Percentiles rank a stretch among this genome's conserved stretches.
phyloP scores from a whole-genome alignment of 2,329 filamentous ascomycete genomes.

The Fusarium staphyleae region DNA sequence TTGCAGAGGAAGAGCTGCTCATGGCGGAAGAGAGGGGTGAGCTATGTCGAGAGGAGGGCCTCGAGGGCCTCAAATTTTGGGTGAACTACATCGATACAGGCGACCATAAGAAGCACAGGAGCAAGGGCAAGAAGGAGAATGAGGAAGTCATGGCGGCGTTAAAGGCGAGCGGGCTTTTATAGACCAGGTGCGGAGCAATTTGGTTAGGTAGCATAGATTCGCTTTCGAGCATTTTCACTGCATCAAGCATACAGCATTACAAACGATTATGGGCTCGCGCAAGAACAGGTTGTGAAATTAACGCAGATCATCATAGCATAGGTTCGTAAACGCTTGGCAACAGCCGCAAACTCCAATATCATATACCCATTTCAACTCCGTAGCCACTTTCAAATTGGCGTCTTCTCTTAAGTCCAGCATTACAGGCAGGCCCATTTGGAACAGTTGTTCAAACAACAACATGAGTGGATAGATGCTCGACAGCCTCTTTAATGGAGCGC shows the following conservation, averaged over 20 bases:
- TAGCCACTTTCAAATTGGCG: not conserved
- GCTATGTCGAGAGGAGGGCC: slow-evolving; percentile 87
- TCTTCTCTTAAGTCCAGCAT: not conserved
- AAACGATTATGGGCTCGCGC: not conserved
- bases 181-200: slow-evolving; percentile 6
- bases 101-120: slow-evolving; percentile 44
- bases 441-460: slow-evolving; percentile 55
- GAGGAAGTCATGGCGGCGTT: slow-evolving; percentile 55
- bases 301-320: not conserved
- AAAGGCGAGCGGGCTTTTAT: slow-evolving; percentile 49
- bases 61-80: slow-evolving; percentile 94
- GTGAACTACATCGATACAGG: slow-evolving; percentile 72
- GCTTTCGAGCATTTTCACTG: not conserved
- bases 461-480: slow-evolving; percentile 68
- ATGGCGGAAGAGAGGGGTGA: slow-evolving; percentile 94
- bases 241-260: not conserved
- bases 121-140: slow-evolving; percentile 43
- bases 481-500: slow-evolving; percentile 65
- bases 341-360: slow-evolving; percentile 18
- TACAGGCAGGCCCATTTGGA: not conserved
- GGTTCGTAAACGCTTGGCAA: not conserved
- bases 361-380: slow-evolving; percentile 24
- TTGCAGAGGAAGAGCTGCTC: slow-evolving; percentile 92
- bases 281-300: slow-evolving; percentile 1
- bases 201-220: slow-evolving; percentile 17